Evolutionary conservation across 495 filamentous ascomycete genomes (phyloP).

Genomic region (Tuber indicum): DNA sequence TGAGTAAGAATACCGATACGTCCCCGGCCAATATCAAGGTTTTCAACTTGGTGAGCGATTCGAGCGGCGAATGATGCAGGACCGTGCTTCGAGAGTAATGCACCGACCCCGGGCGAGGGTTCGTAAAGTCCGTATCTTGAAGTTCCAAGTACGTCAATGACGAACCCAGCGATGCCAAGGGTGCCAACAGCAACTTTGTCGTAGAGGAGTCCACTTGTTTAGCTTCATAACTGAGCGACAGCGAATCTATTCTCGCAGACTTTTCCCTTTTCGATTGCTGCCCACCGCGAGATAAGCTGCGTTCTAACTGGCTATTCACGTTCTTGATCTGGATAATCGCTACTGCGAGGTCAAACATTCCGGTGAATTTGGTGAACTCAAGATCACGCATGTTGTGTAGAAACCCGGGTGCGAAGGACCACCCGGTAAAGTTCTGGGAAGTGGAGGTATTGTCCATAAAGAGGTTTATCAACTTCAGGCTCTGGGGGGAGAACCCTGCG

Average conservation of each 20-base stretch:
- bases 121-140: slow-evolving; percentile 23
- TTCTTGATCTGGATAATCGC: slow-evolving; percentile 23
- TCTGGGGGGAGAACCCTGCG: slow-evolving; percentile 32
- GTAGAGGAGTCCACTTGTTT: slow-evolving; percentile 20
- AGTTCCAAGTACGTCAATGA: slow-evolving; percentile 34
- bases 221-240: slow-evolving; percentile 32
- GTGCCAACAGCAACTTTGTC: slow-evolving; percentile 4
- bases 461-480: slow-evolving; percentile 32
- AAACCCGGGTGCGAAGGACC: slow-evolving; percentile 24
- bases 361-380: slow-evolving; percentile 21
- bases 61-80: slow-evolving; percentile 35
- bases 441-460: slow-evolving; percentile 23
- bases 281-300: slow-evolving; percentile 15
- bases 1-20: slow-evolving; percentile 35
- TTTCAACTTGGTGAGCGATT: slow-evolving; percentile 28
- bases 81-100: slow-evolving; percentile 19
- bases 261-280: slow-evolving; percentile 10
- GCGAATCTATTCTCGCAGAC: slow-evolving; percentile 15
- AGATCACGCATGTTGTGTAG: slow-evolving; percentile 29
- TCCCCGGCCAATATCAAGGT: slow-evolving; percentile 29
- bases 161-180: slow-evolving; percentile 24
- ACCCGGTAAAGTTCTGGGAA: slow-evolving; percentile 25
- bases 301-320: slow-evolving; percentile 20
- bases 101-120: slow-evolving; percentile 22
- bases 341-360: slow-evolving; percentile 26